phyloP scores from a whole-genome alignment of 805 yeast species.

The Vanderwaltozyma tropicalis region DNA sequence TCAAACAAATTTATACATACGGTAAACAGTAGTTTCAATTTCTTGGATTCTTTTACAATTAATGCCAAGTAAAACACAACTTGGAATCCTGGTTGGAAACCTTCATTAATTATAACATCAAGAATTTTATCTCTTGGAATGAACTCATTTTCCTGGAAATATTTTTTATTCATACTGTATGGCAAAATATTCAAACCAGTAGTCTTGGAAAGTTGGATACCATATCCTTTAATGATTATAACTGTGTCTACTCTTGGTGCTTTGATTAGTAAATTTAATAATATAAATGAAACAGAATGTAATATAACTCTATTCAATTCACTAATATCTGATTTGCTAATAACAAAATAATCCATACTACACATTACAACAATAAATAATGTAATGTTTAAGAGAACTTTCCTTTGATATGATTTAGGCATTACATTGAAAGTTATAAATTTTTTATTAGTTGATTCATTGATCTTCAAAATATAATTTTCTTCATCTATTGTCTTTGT shows the following conservation, averaged over 20 bases:
- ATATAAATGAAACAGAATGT: too few species aligned
- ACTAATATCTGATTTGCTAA: too few species aligned
- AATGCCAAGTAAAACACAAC: conserved; percentile 57
- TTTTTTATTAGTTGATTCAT: too few species aligned
- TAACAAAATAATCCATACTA: too few species aligned
- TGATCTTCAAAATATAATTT: too few species aligned
- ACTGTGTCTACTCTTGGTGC: conserved; percentile 18
- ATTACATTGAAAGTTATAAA: too few species aligned
- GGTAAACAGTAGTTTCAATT: conserved; percentile 26
- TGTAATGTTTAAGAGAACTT: too few species aligned
- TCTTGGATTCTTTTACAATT: conserved; percentile 34
- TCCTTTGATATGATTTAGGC: too few species aligned
- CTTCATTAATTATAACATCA: conserved; percentile 68
- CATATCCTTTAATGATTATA: conserved; percentile 17
- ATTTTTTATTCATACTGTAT: conserved; percentile 4
- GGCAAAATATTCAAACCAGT: conserved; percentile 21
- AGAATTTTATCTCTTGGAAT: conserved; percentile 47
- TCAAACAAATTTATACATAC: conserved; percentile 10
- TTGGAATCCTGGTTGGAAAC: conserved; percentile 50
- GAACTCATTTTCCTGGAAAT: conserved; percentile 28
- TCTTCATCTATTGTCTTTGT: too few species aligned
- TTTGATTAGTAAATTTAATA: conserved; percentile 1
- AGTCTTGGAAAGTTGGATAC: conserved; percentile 16
- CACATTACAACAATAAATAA: too few species aligned
- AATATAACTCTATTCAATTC: too few species aligned